Evolutionary conservation across 2,329 filamentous ascomycete species (phyloP).

Genomic region (Trichophaea hybrida): DNA sequence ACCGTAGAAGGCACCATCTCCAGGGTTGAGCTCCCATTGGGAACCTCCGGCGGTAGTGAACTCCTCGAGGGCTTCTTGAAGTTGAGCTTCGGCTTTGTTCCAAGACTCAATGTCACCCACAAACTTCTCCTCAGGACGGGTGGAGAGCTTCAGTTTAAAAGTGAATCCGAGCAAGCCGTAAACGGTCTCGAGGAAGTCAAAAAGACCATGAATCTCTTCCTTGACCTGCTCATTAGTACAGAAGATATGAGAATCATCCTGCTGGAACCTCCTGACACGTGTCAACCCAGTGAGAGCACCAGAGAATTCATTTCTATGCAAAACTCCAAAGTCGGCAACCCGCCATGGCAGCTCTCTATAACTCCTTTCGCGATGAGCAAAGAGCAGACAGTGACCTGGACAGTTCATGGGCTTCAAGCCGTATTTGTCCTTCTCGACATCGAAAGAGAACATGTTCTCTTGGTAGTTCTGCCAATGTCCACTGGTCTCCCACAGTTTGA

Average conservation of each 20-base stretch:
- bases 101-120: constrained; percentile 77
- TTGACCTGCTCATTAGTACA: constrained; percentile 67
- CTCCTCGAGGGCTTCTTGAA: constrained; percentile 63
- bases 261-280: constrained; percentile 82
- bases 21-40: constrained; percentile 80
- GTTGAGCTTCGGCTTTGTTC: constrained; percentile 71
- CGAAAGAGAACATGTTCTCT: constrained; percentile 89
- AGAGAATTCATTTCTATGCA: constrained; percentile 90
- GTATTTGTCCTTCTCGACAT: constrained; percentile 68
- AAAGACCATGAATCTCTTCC: constrained; percentile 64
- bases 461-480: constrained; percentile 91
- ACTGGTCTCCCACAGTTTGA: constrained; percentile 81
- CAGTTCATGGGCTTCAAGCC: constrained; percentile 98
- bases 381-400: constrained; percentile 82
- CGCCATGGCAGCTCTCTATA: constrained; percentile 83
- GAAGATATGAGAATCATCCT: constrained; percentile 95
- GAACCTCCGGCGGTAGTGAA: constrained; percentile 51
- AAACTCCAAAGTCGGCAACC: constrained; percentile 87
- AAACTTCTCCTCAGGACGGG: constrained; percentile 69
- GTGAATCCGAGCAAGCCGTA: constrained; percentile 74
- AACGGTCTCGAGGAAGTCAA: constrained; percentile 71
- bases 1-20: constrained; percentile 94
- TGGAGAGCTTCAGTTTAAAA: constrained; percentile 91
- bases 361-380: constrained; percentile 66
- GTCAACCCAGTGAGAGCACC: constrained; percentile 84